Evolutionary conservation across 805 yeast species (phyloP), one percentile per base, ranked within the genome.

Genomic region (Spencermartinsiella europaea): DNA sequence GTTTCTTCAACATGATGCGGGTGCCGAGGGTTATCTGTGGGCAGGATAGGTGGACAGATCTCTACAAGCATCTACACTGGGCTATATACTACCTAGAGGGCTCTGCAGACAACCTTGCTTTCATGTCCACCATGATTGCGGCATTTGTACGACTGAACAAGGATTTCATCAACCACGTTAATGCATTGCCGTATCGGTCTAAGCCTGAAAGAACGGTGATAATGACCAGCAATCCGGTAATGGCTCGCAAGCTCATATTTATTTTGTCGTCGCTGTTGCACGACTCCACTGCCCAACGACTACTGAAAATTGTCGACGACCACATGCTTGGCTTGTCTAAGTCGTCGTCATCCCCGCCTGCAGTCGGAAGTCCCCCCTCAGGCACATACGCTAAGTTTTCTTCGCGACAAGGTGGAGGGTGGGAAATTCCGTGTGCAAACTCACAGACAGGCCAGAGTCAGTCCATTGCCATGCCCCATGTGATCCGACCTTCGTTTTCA

Each of bases 1-100:
- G 55, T 33, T 50, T 52, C 36, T 42, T 45, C 16, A 40, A 47
- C 3, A 49, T 49, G 14, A 50, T 55, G 16, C 49, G 49, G 14
- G 50, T 52, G 16, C 62, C 62, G 5, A 44, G 60, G 19, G 55
- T 58, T 19, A 36, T 58, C 21, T 58, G 60, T 27, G 60, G 62
- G 14, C 62, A 58, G 31, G 49, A 50, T 27, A 19, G 52, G 31
- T 52, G 58, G 55, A 34, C 45, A 2, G 58, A 54, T 19, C 49
- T 54, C 8, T 46, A 39, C 31, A 45, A 47, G 4, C 45, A 50
- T 25, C 38, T 54, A 5, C 19, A 27, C 21, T 42, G 44, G 46
- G 52, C 47, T 4, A 35, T 38, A 4, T 27, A 33, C 21, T 46
- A 35, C 20, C 43, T 49, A 38, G 53, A 46, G 21, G 33, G 21